These are phyloP conservation scores for Penicillium hordei DNA, from an alignment of 2,329 filamentous ascomycete species.

Conservation along the genomic window DNA sequence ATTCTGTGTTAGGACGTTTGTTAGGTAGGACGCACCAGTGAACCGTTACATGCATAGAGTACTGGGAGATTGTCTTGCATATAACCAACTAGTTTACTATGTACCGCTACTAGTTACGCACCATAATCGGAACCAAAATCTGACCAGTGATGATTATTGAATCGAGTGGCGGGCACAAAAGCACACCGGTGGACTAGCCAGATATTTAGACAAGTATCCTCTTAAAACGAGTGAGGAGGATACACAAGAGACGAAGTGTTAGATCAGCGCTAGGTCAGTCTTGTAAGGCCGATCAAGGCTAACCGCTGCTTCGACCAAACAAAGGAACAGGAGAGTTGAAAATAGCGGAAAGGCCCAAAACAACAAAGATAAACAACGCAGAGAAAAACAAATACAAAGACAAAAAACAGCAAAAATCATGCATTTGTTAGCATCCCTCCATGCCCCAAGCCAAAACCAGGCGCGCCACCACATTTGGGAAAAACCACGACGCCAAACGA, in stretches of 20 bases:
- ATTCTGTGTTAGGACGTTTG: not conserved
- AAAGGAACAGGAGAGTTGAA: not conserved
- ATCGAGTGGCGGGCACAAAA: not conserved
- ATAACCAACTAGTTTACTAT: not conserved
- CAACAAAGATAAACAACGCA: not conserved
- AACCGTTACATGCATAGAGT: not conserved
- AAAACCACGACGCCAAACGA: constrained; percentile 26
- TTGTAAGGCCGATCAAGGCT: not conserved
- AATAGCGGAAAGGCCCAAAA: not conserved
- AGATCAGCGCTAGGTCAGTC: not conserved
- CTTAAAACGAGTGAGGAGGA: not conserved
- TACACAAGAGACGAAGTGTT: not conserved
- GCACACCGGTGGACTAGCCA: not conserved
- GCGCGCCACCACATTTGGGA: constrained; percentile 18
- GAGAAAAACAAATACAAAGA: not conserved
- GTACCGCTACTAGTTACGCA: not conserved
- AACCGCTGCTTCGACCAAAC: not conserved
- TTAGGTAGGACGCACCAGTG: too few relatives aligned
- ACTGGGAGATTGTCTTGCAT: not conserved
- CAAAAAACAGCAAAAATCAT: constrained; percentile 1
- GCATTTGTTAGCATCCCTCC: constrained; percentile 12
- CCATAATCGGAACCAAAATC: not conserved
- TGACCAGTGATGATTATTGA: not conserved
- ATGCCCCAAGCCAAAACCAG: constrained; percentile 7
- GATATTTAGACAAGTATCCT: not conserved